Evolutionary conservation across 2,329 filamentous ascomycete species (phyloP).

Genomic region (Coccinonectria pachysandricola): DNA sequence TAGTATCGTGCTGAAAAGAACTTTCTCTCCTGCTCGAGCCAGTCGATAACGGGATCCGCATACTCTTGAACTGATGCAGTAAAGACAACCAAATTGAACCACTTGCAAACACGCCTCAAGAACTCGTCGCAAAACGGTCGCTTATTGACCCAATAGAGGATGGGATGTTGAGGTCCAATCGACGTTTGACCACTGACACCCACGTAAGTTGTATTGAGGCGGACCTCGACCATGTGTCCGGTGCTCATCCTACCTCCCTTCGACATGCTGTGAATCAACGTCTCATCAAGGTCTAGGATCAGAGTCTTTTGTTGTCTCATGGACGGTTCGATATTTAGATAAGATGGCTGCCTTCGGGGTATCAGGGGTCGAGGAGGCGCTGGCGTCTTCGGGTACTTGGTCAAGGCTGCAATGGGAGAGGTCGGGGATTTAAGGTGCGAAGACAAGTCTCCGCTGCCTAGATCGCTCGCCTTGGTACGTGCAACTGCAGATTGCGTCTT

Average conservation of each 20-base stretch:
- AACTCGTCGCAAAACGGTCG: conserved; percentile 96
- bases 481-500: conserved; percentile 44
- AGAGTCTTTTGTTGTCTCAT: conserved; percentile 74
- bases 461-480: conserved; percentile 30
- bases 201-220: conserved; percentile 63
- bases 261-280: conserved; percentile 93
- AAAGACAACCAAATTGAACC: conserved; percentile 96
- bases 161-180: conserved; percentile 70
- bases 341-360: conserved; percentile 80
- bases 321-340: conserved; percentile 52
- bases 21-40: conserved; percentile 92
- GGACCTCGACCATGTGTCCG: conserved; percentile 98
- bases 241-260: conserved; percentile 93
- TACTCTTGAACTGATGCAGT: conserved; percentile 98
- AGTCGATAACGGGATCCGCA: conserved; percentile 96
- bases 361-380: conserved; percentile 84
- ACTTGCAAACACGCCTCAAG: conserved; percentile 81
- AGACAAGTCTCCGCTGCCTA: conserved; percentile 43
- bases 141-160: conserved; percentile 98
- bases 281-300: conserved; percentile 93
- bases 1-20: conserved; percentile 93
- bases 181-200: conserved; percentile 56
- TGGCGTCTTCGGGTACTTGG: conserved; percentile 82
- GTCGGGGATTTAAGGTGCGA: conserved; percentile 90
- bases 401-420: conserved; percentile 66